These are phyloP conservation scores for Dalechampia spathulata DNA, from an alignment of 441 rosid genomes.

Conservation along the genomic window DNA sequence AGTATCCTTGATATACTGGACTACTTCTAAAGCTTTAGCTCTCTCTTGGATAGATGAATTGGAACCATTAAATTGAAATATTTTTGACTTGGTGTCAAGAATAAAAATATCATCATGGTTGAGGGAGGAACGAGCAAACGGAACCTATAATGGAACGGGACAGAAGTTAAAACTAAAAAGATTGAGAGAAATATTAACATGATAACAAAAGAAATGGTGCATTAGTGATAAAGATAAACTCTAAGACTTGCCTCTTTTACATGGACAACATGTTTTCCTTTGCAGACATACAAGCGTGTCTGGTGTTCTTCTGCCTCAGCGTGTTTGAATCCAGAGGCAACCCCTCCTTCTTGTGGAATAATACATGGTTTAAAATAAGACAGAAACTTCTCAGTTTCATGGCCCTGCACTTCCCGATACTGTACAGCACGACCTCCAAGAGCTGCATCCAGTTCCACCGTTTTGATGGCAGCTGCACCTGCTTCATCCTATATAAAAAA, in stretches of 20 bases:
- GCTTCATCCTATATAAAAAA: conserved; percentile 79
- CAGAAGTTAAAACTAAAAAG: conserved; percentile 6
- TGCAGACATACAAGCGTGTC: conserved; percentile 78
- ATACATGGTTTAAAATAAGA: conserved; percentile 97
- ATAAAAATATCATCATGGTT: conserved; percentile 94
- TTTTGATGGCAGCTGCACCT: conserved; percentile 75
- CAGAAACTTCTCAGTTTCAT: conserved; percentile 89
- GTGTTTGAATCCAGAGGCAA: conserved; percentile 85
- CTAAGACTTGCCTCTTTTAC: conserved; percentile 79
- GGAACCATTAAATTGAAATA: conserved; percentile 75
- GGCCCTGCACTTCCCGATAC: conserved; percentile 97
- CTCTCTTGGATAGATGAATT: conserved; percentile 97
- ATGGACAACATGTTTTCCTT: conserved; percentile 91
- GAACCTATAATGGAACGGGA: conserved; percentile 58
- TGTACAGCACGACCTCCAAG: conserved; percentile 99
- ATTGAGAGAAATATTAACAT: neutral
- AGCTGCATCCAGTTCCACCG: conserved; percentile 92
- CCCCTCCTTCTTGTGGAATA: conserved; percentile 95
- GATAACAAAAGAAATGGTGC: conserved; percentile 10
- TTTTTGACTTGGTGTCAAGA: conserved; percentile 33
- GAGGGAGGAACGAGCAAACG: conserved; percentile 88
- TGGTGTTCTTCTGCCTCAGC: conserved; percentile 71
- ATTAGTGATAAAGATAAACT: conserved; percentile 6
- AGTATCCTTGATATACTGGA: conserved; percentile 86
- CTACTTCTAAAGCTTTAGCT: conserved; percentile 95